These are phyloP conservation scores for Allomyces javanicus DNA, from an alignment of 192 early-diverging fungal genomes.

Conservation along the genomic window DNA sequence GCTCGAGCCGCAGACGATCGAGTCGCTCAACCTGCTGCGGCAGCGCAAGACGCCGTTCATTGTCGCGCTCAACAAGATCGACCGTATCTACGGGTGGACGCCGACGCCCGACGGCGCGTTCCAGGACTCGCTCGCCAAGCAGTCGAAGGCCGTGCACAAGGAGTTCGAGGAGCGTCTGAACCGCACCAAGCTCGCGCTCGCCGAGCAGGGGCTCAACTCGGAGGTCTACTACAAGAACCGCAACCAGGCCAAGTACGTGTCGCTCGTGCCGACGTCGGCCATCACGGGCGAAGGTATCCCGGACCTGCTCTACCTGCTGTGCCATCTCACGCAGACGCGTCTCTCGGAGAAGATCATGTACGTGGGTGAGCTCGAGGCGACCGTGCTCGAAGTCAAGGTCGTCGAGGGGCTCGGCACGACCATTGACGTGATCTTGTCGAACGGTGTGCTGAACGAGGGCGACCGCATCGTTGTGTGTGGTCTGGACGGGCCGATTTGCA, in stretches of 20 bases:
- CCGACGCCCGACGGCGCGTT: slow-evolving; percentile 61
- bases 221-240: slow-evolving; percentile 86
- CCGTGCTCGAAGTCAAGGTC: slow-evolving; percentile 97
- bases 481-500: slow-evolving; percentile 82
- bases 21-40: slow-evolving; percentile 76
- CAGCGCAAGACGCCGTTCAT: slow-evolving; percentile 93
- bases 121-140: slow-evolving; percentile 51
- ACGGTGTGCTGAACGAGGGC: slow-evolving; percentile 84
- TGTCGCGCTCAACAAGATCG: slow-evolving; percentile 97
- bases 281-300: slow-evolving; percentile 95
- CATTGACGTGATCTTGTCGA: slow-evolving; percentile 88
- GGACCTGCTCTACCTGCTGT: slow-evolving; percentile 78
- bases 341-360: slow-evolving; percentile 96
- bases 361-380: slow-evolving; percentile 85
- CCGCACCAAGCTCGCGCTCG: slow-evolving; percentile 63
- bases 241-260: slow-evolving; percentile 85
- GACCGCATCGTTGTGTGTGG: slow-evolving; percentile 92
- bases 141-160: slow-evolving; percentile 44
- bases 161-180: slow-evolving; percentile 74
- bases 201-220: slow-evolving; percentile 92
- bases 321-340: slow-evolving; percentile 78
- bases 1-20: slow-evolving; percentile 91
- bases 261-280: slow-evolving; percentile 94
- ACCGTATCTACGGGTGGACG: slow-evolving; percentile 89
- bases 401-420: slow-evolving; percentile 96